Evolutionary conservation across 345 rosid genomes (phyloP).

Genomic region (Populus ilicifolia): DNA sequence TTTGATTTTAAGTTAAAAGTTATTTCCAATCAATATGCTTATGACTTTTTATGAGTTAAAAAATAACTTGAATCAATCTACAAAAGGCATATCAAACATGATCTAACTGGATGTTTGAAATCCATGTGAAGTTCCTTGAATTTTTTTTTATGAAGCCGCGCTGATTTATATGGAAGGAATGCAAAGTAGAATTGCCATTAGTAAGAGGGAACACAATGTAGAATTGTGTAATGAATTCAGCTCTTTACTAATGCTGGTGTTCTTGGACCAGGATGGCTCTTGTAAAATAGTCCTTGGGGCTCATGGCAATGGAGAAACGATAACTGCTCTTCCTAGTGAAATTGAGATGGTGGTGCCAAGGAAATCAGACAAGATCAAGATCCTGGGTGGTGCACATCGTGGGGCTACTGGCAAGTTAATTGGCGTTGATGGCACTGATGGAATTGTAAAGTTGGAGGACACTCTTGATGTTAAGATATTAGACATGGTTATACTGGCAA

Average conservation of each 20-base stretch:
- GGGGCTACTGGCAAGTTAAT: constrained; percentile 86
- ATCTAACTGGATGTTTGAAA: background rate
- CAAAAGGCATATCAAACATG: too few relatives aligned
- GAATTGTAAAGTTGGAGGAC: constrained; percentile 80
- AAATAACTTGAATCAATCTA: too few relatives aligned
- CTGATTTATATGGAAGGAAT: background rate
- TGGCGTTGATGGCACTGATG: constrained; percentile 87
- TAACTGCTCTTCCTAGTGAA: constrained; percentile 46
- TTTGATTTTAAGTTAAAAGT: too few relatives aligned
- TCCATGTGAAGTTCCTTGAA: background rate
- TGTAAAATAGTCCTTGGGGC: constrained; percentile 68
- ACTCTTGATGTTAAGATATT: constrained; percentile 89
- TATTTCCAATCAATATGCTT: too few relatives aligned
- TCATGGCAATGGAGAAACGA: constrained; percentile 52
- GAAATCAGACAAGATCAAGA: constrained; percentile 79
- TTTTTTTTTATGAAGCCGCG: background rate
- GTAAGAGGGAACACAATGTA: background rate
- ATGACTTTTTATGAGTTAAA: too few relatives aligned
- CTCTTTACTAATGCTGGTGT: background rate
- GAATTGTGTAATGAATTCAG: background rate
- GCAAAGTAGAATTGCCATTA: background rate
- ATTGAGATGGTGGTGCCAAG: constrained; percentile 67
- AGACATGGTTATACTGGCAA: constrained; percentile 72
- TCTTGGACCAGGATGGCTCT: constrained; percentile 64
- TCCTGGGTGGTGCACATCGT: constrained; percentile 73